Percentiles rank a stretch among this genome's conserved stretches.
phyloP scores from a whole-genome alignment of 139 green algal genomes.

The Volvox reticuliferus region DNA sequence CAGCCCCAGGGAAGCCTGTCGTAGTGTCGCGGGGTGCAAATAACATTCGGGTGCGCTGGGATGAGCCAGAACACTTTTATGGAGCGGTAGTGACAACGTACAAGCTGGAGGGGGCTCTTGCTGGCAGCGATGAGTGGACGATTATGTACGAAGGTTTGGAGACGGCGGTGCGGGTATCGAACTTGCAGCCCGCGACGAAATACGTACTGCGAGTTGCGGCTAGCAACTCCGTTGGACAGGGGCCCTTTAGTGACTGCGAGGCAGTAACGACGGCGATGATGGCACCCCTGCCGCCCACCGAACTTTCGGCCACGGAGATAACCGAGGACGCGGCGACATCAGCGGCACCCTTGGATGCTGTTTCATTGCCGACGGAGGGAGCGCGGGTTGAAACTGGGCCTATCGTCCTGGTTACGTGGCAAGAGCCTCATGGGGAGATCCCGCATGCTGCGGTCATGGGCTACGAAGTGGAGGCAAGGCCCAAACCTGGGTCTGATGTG shows the following conservation, averaged over 20 bases:
- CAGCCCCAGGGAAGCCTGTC: constrained; percentile 42
- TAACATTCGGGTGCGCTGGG: constrained; percentile 61
- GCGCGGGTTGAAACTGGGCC: neutral
- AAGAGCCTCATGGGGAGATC: neutral
- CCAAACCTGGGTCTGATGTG: constrained; percentile 10
- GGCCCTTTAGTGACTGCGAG: constrained; percentile 47
- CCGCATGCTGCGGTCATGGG: constrained; percentile 47
- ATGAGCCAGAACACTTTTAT: constrained; percentile 61
- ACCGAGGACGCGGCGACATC: neutral
- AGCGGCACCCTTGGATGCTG: neutral
- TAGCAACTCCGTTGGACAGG: constrained; percentile 62
- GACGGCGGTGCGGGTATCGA: constrained; percentile 32
- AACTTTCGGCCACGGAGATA: neutral
- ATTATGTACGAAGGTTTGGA: constrained; percentile 53
- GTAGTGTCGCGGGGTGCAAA: constrained; percentile 48
- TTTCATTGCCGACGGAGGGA: neutral
- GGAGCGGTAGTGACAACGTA: constrained; percentile 64
- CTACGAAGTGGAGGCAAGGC: constrained; percentile 57
- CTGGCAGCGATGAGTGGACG: constrained; percentile 30
- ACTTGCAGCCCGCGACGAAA: constrained; percentile 51
- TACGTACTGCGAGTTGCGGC: constrained; percentile 68
- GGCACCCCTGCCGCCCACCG: constrained; percentile 43
- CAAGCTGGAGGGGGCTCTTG: constrained; percentile 49
- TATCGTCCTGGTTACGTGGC: constrained; percentile 45
- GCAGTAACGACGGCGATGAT: constrained; percentile 49